Evolutionary conservation across 2,329 filamentous ascomycete genomes (phyloP), one percentile per base, ranked within the genome.

Genomic region (Fusarium nygamai): DNA sequence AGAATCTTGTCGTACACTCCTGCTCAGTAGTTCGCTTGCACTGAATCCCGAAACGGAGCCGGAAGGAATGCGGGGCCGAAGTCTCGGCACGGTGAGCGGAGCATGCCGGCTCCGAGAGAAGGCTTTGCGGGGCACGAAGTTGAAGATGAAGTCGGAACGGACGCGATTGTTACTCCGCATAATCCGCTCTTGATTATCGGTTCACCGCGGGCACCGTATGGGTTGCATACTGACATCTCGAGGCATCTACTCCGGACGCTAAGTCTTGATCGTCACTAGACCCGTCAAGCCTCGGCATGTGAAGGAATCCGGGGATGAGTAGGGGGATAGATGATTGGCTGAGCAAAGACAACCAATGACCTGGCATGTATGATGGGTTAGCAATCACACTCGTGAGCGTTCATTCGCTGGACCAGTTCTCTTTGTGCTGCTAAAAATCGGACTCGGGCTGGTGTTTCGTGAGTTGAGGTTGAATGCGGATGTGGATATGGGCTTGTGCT

Each of bases 21-120:
- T 33, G 19, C 27, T 22, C 14, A n/a, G 41, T 27, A 19, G 41
- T 41, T 41, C 24, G 22, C 24, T 47, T 51, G 29, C 24, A 27
- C 38, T 63, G 19, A 69, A 38, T 24, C 57, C 38, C 20, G 17
- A 48, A 64, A 27, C 41, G 36, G 60, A 34, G 11, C 47, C 19
- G 36, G 36, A 44, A 44, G 51, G 59, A 61, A 72, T 72, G 72
- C 72, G 72, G 72, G 72, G 64, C 72, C 72, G 64, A 39, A 24
- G 29, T 33, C 36, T 69, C 60, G 64, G 72, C 17, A 60, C 57
- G 43, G 39, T 57, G 50, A 46, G 50, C 44, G 41, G 61, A 39
- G 41, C 29, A 61, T 20, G 11, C 27, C 69, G 56, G 57, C 60
- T 29, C 60, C 61, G 63, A 41, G 24, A 20, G 57, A 57, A 31